phyloP scores from a whole-genome alignment of 305 asterid species.

The Solanum hybrid region DNA sequence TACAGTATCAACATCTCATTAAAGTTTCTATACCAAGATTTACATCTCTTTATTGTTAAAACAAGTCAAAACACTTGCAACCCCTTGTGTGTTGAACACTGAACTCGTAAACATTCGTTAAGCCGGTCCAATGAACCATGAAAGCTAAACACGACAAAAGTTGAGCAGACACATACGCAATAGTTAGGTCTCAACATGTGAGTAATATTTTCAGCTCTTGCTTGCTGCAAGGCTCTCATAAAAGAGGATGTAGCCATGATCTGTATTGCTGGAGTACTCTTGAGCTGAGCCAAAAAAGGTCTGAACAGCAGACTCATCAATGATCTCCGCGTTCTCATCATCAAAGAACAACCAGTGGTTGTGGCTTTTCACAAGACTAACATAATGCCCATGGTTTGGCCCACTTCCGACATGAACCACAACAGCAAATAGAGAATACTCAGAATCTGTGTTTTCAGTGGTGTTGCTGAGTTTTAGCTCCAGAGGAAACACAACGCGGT shows the following conservation, averaged over 20 bases:
- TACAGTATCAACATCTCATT: background rate
- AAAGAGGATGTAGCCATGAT: slow-evolving; percentile 79
- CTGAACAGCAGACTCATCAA: slow-evolving; percentile 69
- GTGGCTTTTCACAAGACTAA: slow-evolving; percentile 79
- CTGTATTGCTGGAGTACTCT: slow-evolving; percentile 72
- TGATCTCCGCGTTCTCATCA: slow-evolving; percentile 80
- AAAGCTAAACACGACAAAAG: background rate
- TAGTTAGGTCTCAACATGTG: background rate
- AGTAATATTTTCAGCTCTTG: slow-evolving; percentile 21
- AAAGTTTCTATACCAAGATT: slow-evolving; percentile 11
- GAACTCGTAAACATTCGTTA: background rate
- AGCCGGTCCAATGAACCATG: background rate
- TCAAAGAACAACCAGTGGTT: slow-evolving; percentile 85
- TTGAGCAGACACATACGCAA: background rate
- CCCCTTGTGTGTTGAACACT: background rate
- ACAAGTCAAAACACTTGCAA: background rate
- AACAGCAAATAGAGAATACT: slow-evolving; percentile 72
- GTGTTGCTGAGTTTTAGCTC: slow-evolving; percentile 71
- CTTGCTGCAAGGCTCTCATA: slow-evolving; percentile 48
- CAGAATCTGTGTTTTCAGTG: slow-evolving; percentile 51
- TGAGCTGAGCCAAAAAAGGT: slow-evolving; percentile 79
- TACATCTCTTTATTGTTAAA: slow-evolving; percentile 16
- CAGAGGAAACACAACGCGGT: slow-evolving; percentile 73
- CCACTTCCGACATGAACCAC: slow-evolving; percentile 93
- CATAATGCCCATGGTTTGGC: slow-evolving; percentile 86